These are phyloP conservation scores for Bretziella fagacearum DNA, from an alignment of 2,329 filamentous ascomycete genomes.

Conservation along the genomic window DNA sequence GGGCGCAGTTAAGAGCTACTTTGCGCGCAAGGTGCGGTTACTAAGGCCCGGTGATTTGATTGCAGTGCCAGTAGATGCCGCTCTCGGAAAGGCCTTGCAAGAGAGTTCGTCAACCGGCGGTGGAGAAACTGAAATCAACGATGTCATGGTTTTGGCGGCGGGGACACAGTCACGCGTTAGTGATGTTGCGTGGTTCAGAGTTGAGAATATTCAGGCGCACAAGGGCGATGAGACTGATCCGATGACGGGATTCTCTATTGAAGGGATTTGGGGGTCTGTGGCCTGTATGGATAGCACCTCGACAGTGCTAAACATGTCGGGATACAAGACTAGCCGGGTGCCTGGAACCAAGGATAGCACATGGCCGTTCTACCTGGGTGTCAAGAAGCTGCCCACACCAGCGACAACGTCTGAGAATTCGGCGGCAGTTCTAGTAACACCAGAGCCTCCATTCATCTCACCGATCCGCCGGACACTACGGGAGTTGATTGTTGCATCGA, in stretches of 20 bases:
- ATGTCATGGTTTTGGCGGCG: slow-evolving; percentile 35
- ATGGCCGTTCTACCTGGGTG: slow-evolving; percentile 81
- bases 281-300: slow-evolving; percentile 72
- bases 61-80: slow-evolving; percentile 74
- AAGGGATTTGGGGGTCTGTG: slow-evolving; percentile 69
- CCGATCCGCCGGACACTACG: slow-evolving; percentile 54
- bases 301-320: slow-evolving; percentile 82
- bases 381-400: slow-evolving; percentile 45
- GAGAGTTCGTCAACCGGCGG: slow-evolving; percentile 43
- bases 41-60: slow-evolving; percentile 78
- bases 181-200: slow-evolving; percentile 80
- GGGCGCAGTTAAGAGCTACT: slow-evolving; percentile 72
- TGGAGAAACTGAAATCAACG: slow-evolving; percentile 49
- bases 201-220: slow-evolving; percentile 52
- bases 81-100: slow-evolving; percentile 65
- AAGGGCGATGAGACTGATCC: slow-evolving; percentile 34
- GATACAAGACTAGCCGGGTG: slow-evolving; percentile 65
- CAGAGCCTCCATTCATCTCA: slow-evolving; percentile 36
- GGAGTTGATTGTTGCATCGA: slow-evolving; percentile 75
- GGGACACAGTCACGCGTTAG: slow-evolving; percentile 25
- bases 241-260: slow-evolving; percentile 31
- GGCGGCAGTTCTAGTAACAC: slow-evolving; percentile 23
- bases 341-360: slow-evolving; percentile 59
- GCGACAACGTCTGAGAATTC: slow-evolving; percentile 18
- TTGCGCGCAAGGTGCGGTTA: slow-evolving; percentile 65